phyloP scores from a whole-genome alignment of 2,329 filamentous ascomycete genomes.

The Tolypocladium ovalisporum region DNA sequence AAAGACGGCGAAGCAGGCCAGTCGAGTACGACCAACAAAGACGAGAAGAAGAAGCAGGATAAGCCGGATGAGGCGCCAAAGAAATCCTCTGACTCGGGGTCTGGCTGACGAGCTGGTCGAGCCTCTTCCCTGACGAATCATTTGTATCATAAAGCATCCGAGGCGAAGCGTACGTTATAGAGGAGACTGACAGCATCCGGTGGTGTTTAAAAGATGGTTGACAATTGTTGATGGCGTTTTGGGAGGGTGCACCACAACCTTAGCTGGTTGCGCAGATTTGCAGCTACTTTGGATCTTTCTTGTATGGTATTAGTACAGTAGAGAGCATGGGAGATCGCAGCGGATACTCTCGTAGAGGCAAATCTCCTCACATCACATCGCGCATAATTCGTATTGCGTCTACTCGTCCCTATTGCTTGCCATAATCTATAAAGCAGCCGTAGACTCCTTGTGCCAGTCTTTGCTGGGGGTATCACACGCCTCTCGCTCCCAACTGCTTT shows the following conservation, averaged over 20 bases:
- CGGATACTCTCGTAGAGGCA: conserved; percentile 14
- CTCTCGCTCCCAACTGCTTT: conserved; percentile 3
- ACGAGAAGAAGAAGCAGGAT: conserved; percentile 11
- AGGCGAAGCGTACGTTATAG: conserved; percentile 7
- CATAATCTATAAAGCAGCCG: not conserved
- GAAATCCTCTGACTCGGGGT: conserved; percentile 22
- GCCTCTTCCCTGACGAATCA: conserved; percentile 2
- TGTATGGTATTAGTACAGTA: conserved; percentile 22
- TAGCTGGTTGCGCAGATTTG: conserved; percentile 14
- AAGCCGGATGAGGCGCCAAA: conserved; percentile 18
- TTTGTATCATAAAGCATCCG: conserved; percentile 11
- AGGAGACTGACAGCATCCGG: conserved; percentile 19
- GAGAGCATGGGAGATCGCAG: conserved; percentile 7
- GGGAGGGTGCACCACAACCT: conserved; percentile 9
- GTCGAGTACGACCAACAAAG: conserved; percentile 11
- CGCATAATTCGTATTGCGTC: not conserved
- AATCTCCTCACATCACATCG: conserved; percentile 21
- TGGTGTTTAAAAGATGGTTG: conserved; percentile 25
- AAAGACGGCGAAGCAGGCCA: conserved; percentile 18
- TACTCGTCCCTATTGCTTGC: not conserved
- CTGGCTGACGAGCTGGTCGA: conserved; percentile 10
- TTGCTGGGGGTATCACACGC: conserved; percentile 1
- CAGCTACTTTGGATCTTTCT: conserved; percentile 8
- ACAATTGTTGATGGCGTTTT: conserved; percentile 18
- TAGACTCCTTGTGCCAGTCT: not conserved